phyloP scores from a whole-genome alignment of 2,329 filamentous ascomycete genomes.

The Ascochyta clinopodiicola region DNA sequence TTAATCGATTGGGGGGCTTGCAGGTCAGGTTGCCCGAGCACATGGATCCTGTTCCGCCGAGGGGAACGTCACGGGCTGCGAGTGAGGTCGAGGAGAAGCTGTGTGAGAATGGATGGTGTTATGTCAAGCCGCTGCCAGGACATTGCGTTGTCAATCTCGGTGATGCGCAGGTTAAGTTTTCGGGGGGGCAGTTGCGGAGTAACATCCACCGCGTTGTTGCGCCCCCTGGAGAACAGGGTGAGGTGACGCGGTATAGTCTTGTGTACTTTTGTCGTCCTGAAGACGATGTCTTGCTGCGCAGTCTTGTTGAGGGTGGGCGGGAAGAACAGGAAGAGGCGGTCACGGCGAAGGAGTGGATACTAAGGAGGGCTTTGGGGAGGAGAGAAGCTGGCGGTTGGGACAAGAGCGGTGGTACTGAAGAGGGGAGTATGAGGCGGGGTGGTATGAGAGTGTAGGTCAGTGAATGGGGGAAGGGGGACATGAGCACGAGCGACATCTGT shows the following conservation, averaged over 20 bases:
- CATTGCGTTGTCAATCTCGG: slow-evolving; percentile 58
- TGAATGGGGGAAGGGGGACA: background rate
- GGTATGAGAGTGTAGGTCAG: slow-evolving; percentile 17
- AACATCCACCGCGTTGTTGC: slow-evolving; percentile 59
- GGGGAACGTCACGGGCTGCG: background rate
- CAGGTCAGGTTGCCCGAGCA: slow-evolving; percentile 57
- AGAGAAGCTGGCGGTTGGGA: slow-evolving; percentile 41
- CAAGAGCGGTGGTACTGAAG: slow-evolving; percentile 45
- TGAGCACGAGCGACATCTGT: background rate
- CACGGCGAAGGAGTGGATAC: slow-evolving; percentile 53
- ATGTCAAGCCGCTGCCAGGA: slow-evolving; percentile 59
- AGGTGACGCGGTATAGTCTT: slow-evolving; percentile 54
- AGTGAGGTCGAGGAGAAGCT: slow-evolving; percentile 19
- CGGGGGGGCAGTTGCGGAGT: slow-evolving; percentile 49
- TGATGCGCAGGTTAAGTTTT: slow-evolving; percentile 57
- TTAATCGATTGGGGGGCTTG: slow-evolving; percentile 63
- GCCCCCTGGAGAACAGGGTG: slow-evolving; percentile 55
- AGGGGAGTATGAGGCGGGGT: slow-evolving; percentile 23
- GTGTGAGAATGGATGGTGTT: slow-evolving; percentile 54
- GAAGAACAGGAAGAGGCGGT: slow-evolving; percentile 40
- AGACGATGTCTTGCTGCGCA: slow-evolving; percentile 34
- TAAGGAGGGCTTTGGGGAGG: slow-evolving; percentile 49
- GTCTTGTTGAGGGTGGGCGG: slow-evolving; percentile 37
- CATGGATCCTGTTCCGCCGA: slow-evolving; percentile 17
- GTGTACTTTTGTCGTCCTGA: slow-evolving; percentile 63